Evolutionary conservation across 495 filamentous ascomycete genomes (phyloP).

Genomic region (Terfezia boudieri): DNA sequence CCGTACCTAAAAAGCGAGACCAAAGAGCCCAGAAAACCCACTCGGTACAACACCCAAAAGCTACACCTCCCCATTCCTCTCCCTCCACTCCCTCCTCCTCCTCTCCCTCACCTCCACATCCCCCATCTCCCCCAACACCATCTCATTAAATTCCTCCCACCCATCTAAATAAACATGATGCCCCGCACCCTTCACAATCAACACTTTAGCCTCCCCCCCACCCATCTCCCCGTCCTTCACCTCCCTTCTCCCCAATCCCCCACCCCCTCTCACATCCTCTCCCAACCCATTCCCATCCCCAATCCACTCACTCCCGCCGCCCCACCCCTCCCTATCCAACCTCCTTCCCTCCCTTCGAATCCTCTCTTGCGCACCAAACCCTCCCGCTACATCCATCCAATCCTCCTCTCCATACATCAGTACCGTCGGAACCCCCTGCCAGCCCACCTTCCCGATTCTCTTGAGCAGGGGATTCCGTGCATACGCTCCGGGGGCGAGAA

Average conservation of each 20-base stretch:
- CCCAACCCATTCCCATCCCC: slow-evolving; percentile 30
- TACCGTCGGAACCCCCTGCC: slow-evolving; percentile 63
- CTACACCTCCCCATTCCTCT: not conserved
- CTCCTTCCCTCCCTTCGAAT: slow-evolving; percentile 20
- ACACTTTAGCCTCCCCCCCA: slow-evolving; percentile 55
- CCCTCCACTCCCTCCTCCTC: not conserved
- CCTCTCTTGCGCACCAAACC: slow-evolving; percentile 58
- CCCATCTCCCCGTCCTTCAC: not conserved
- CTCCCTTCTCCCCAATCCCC: slow-evolving; percentile 25
- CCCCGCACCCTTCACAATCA: slow-evolving; percentile 58
- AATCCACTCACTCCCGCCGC: slow-evolving; percentile 42
- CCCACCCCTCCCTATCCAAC: slow-evolving; percentile 37
- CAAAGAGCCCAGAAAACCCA: not conserved
- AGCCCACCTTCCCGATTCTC: slow-evolving; percentile 49
- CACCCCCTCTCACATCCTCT: not conserved
- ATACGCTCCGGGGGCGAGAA: slow-evolving; percentile 82
- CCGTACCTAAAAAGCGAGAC: too few species aligned
- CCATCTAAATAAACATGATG: slow-evolving; percentile 91
- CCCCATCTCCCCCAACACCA: slow-evolving; percentile 55
- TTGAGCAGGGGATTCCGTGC: slow-evolving; percentile 73
- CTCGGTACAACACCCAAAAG: too few species aligned
- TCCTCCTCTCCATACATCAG: slow-evolving; percentile 93
- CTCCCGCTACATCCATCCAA: slow-evolving; percentile 93
- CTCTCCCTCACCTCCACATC: slow-evolving; percentile 34
- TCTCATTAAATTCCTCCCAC: slow-evolving; percentile 66